A percentile compares a stretch with the other conserved stretches of the same genome.
phyloP scores from a whole-genome alignment of 108 stramenopile species.

The Bacterosira constricta region DNA sequence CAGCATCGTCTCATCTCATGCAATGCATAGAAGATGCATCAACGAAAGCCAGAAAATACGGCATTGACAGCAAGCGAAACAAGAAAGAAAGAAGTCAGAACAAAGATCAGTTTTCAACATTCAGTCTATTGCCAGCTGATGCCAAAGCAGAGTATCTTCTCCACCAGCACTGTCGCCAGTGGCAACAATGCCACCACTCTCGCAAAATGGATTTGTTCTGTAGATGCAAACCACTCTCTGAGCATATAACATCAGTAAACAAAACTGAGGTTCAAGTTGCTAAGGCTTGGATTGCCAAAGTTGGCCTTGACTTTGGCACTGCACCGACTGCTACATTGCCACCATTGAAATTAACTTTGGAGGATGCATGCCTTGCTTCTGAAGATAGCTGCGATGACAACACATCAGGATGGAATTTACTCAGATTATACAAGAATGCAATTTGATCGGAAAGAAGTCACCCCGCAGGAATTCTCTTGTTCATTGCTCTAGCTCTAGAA shows the following conservation, averaged over 20 bases:
- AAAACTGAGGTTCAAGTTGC: constrained; percentile 65
- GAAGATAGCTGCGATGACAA: constrained; percentile 16
- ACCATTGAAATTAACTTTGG: constrained; percentile 69
- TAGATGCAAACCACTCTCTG: constrained; percentile 76
- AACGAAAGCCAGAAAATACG: constrained; percentile 23
- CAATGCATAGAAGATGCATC: constrained; percentile 44
- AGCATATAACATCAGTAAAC: constrained; percentile 54
- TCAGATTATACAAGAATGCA: constrained; percentile 4
- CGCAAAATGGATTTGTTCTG: constrained; percentile 65
- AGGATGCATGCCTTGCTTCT: constrained; percentile 58
- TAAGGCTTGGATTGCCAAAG: constrained; percentile 30
- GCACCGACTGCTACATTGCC: constrained; percentile 59
- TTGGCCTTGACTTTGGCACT: constrained; percentile 42
- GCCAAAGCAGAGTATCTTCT: constrained; percentile 69
- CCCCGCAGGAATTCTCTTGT: too few relatives aligned
- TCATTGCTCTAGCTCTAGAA: too few relatives aligned
- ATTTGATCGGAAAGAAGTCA: too few relatives aligned
- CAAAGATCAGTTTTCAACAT: constrained; percentile 1
- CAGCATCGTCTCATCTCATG: constrained; percentile 48
- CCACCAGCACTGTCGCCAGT: constrained; percentile 68
- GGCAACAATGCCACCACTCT: constrained; percentile 53
- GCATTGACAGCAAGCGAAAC: constrained; percentile 3
- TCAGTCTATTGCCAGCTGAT: constrained; percentile 39
- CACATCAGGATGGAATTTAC: constrained; percentile 30
- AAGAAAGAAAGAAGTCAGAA: constrained; percentile 5